A percentile compares a stretch with the other conserved stretches of the same genome.
phyloP scores from a whole-genome alignment of 1,284 basidiomycete species.

The Marasmius tenuissimus region DNA sequence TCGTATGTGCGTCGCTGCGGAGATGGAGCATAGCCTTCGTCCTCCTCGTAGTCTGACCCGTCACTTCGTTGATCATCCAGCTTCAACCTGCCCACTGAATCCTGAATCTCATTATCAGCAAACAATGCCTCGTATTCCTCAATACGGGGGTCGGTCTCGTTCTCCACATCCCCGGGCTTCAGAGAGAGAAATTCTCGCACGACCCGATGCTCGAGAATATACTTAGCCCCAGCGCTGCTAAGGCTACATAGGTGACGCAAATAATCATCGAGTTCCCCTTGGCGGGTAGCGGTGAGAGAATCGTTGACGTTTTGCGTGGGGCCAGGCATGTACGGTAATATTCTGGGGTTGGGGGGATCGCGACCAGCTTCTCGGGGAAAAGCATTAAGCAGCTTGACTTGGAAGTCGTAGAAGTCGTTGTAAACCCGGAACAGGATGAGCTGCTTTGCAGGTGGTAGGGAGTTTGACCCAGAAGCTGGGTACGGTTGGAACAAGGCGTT shows the following conservation, averaged over 20 bases:
- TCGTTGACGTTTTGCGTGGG: conserved; percentile 87
- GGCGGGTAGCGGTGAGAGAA: conserved; percentile 78
- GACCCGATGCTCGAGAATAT: conserved; percentile 81
- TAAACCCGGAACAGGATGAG: conserved; percentile 94
- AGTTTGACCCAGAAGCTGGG: conserved; percentile 48
- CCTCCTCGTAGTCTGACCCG: conserved; percentile 56
- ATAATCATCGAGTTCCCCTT: conserved; percentile 88
- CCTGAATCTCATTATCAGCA: conserved; percentile 41
- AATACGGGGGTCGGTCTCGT: conserved; percentile 58
- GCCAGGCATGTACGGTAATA: conserved; percentile 96
- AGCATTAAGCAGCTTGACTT: conserved; percentile 82
- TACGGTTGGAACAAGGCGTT: conserved; percentile 88
- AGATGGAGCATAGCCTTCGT: conserved; percentile 51
- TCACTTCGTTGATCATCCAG: conserved; percentile 47
- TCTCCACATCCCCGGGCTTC: conserved; percentile 85
- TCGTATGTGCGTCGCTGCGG: conserved; percentile 36
- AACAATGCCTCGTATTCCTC: conserved; percentile 59
- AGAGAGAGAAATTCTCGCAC: conserved; percentile 86
- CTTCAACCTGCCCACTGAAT: conserved; percentile 48
- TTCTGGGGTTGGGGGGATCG: conserved; percentile 60
- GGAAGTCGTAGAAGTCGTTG: conserved; percentile 98
- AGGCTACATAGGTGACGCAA: conserved; percentile 78
- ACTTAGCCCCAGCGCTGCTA: conserved; percentile 63
- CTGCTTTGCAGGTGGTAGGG: conserved; percentile 69
- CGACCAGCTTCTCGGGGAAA: conserved; percentile 92